Evolutionary conservation across 1,284 basidiomycete species (phyloP).

Genomic region (Puccinia novopanici): DNA sequence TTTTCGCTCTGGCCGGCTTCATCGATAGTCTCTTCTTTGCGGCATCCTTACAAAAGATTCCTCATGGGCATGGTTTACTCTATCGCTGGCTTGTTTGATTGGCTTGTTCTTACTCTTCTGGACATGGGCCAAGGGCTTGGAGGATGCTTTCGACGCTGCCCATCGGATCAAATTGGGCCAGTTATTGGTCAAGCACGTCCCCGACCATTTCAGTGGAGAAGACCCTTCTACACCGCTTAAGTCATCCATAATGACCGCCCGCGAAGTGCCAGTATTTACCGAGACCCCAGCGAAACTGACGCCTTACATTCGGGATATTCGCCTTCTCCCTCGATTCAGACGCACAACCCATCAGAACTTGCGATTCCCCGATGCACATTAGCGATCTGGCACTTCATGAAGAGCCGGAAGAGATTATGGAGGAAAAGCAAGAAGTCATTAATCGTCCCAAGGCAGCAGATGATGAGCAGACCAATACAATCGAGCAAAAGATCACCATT

Average conservation of each 20-base stretch:
- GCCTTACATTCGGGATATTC: neutral
- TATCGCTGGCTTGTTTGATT: conserved; percentile 52
- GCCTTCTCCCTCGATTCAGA: neutral
- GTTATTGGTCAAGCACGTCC: conserved; percentile 50
- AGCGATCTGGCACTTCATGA: conserved; percentile 48
- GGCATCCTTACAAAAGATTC: conserved; percentile 53
- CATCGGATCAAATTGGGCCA: conserved; percentile 54
- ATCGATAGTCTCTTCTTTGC: conserved; percentile 55
- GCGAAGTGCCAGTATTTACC: neutral
- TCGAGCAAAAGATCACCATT: conserved; percentile 25
- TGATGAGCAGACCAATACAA: neutral
- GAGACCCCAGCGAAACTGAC: neutral
- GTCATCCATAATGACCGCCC: neutral
- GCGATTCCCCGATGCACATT: conserved; percentile 13
- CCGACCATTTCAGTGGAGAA: neutral
- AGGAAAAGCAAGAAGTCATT: neutral
- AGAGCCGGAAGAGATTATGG: conserved; percentile 37
- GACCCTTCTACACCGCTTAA: neutral
- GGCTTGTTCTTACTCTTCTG: conserved; percentile 52
- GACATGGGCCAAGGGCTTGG: conserved; percentile 54
- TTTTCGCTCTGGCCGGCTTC: conserved; percentile 66
- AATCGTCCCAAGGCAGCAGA: neutral
- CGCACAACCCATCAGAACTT: neutral
- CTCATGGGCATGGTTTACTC: conserved; percentile 55
- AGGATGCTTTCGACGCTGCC: conserved; percentile 53